Evolutionary conservation across 2,329 filamentous ascomycete genomes (phyloP), one percentile per base, ranked within the genome.

Genomic region (Aspergillus amoenus): DNA sequence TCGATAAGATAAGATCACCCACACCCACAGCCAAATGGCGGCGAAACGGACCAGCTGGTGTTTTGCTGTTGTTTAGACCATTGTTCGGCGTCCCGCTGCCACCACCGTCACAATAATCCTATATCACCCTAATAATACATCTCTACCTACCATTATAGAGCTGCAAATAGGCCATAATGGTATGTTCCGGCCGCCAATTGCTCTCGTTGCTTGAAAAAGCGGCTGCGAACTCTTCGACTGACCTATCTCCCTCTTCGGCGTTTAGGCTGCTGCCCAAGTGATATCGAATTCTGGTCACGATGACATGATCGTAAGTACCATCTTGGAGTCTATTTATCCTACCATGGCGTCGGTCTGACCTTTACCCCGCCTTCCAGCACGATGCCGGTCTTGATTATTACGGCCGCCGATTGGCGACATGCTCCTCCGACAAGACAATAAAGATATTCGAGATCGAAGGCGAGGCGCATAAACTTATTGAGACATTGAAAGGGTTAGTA

Each of bases 311-410:
- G 93, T 97, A 92, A 71, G 90, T 57, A 57, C 49, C 27, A 5
- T 9, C 8, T 27, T 17, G 12, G 18, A 8, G 3, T n/a, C n/a
- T 47, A 6, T 15, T 47, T 5, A 39, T 13, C 27, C 11, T 39
- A 42, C 54, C 4, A 30, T 57, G n/a, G 12, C 15, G 15, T n/a
- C 15, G 24, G 18, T 34, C 52, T 56, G 32, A 62, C 59, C 47
- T 40, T 32, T 49, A 21, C 18, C 22, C 30, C 30, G 12, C 15
- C 30, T 42, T 43, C 17, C 34, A 91, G 93, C 94, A 99, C 77
- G 94, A 99, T 84, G 94, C 94, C 64, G 93, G 96, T 64, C 88
- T 99, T 72, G 94, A 99, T 77, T 99, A 97, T 82, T 99, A 97
- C 77, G 94, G 94, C 71, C 88, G 94, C 66, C 89, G 93, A 72